Evolutionary conservation across 768 basidiomycete species (phyloP).

Genomic region (Mycena metata): DNA sequence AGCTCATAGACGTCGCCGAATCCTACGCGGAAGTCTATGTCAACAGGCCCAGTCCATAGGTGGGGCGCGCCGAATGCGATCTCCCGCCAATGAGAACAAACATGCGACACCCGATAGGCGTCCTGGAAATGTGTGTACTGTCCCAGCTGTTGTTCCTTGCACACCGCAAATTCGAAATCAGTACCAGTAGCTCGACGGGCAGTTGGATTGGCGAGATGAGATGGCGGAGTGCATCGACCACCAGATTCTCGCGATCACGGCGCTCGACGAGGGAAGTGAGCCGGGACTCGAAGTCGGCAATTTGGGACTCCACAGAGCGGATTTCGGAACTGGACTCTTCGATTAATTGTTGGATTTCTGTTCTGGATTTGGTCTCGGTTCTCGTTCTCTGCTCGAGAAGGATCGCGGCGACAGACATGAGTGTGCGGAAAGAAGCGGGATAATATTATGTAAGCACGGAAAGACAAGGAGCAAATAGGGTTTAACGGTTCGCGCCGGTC

Average conservation of each 20-base stretch:
- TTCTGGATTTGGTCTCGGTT: neutral
- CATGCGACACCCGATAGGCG: neutral
- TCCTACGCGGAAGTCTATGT: neutral
- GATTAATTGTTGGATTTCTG: neutral
- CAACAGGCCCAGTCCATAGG: neutral
- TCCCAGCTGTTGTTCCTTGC: neutral
- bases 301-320: neutral
- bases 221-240: neutral
- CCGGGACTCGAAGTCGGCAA: neutral
- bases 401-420: neutral
- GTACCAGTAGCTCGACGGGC: neutral
- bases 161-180: neutral
- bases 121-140: neutral
- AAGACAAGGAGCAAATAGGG: too few species aligned
- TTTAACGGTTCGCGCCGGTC: too few species aligned
- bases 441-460: too few species aligned
- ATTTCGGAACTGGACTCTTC: neutral
- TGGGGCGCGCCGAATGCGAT: neutral
- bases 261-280: too few species aligned
- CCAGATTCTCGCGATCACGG: neutral
- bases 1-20: neutral
- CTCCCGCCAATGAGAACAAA: constrained; percentile 3
- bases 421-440: too few species aligned
- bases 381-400: neutral
- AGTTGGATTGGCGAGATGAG: neutral